These are phyloP conservation scores for Flaveria sonorensis DNA, from an alignment of 129 eudicot species.

Conservation along the genomic window DNA sequence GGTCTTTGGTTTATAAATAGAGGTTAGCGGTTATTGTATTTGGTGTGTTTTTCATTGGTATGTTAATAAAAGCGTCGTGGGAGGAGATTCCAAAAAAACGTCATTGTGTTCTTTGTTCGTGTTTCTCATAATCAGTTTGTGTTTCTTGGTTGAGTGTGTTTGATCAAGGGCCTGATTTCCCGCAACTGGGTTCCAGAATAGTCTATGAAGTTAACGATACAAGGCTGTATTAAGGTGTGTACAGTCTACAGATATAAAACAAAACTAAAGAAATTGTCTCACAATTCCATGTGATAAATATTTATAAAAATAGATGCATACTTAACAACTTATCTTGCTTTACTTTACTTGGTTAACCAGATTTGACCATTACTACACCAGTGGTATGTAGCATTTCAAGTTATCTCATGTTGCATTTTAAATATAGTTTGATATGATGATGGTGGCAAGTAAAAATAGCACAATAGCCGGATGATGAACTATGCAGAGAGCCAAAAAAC, in stretches of 20 bases:
- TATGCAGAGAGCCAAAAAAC: neutral
- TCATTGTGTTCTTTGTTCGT: too few species aligned
- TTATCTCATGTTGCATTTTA: neutral
- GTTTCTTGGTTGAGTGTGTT: too few species aligned
- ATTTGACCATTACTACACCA: neutral
- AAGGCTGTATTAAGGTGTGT: neutral
- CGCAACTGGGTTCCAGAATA: neutral
- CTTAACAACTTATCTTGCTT: neutral
- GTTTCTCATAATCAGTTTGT: too few species aligned
- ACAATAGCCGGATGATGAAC: neutral
- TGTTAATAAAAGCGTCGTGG: too few species aligned
- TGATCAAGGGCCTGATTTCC: too few species aligned
- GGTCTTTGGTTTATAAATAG: too few species aligned
- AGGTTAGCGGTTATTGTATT: too few species aligned
- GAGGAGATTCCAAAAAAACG: too few species aligned
- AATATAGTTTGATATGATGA: neutral
- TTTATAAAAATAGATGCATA: neutral
- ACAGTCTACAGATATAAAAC: neutral
- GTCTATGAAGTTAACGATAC: neutral
- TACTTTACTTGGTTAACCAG: neutral
- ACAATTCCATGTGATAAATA: neutral
- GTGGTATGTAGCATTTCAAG: neutral
- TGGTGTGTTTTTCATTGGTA: too few species aligned
- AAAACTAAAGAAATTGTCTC: neutral
- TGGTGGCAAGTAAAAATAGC: slow-evolving; percentile 1